Evolutionary conservation across 257 asterid species (phyloP), one percentile per base, ranked within the genome.

Genomic region (Capsicum rhomboideum): DNA sequence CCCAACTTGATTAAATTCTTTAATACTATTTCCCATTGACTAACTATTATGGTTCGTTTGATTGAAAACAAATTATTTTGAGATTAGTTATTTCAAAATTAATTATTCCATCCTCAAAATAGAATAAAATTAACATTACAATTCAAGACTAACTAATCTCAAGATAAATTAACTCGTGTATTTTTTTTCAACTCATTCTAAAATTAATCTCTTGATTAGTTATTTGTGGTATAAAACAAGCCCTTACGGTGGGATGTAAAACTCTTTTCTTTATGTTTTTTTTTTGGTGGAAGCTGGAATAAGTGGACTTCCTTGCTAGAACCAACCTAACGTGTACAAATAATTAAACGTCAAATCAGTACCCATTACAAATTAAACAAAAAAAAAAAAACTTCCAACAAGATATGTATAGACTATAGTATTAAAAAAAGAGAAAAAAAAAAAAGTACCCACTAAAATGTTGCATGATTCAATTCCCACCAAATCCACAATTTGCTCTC

Each of bases 401-500:
- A 83, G 83, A 79, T 81, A 85, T 88, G 79, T 85, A 84, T 34
- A 34, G 40, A 34, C 40, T 34, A 34, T 80, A 68, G 82, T 85
- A 88, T 77, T 56, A 29, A 34, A 85, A 53, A 80, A 52, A 79
- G 83, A 52, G 49, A 66, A 59, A 80, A 10, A 85, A 78, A 53
- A n/a, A 18, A 52, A 82, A 68, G 59, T 71, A 81, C 83, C 83
- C 92, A 88, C 91, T 78, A 67, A 34, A 67, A 80, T 59, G 42
- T 89, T 78, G 85, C 84, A 85, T 66, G 88, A 91, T 89, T 88
- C 93, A 89, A 80, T 86, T 81, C 89, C 91, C 95, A 91, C 90
- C 92, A 85, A 89, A 93, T 86, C 92, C 89, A 90, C 88, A 86
- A 71, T 78, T 79, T 84, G 59, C 86, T 68, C 80, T 78, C 86